These are phyloP conservation scores for Proliferodiscus dingleyae DNA, from an alignment of 2,329 filamentous ascomycete species.

Conservation along the genomic window DNA sequence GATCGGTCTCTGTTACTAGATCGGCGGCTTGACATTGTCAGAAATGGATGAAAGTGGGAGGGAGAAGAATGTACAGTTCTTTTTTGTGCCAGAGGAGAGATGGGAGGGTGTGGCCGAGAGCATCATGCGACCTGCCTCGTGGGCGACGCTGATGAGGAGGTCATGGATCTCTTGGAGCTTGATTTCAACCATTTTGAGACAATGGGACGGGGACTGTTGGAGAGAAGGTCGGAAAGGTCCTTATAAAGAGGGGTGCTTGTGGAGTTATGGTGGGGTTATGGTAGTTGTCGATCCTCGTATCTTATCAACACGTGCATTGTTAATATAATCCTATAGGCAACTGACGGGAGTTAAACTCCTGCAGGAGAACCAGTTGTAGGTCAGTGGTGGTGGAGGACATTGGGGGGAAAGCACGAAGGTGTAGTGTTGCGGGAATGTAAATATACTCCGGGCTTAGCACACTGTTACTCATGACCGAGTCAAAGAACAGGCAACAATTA, in stretches of 20 bases:
- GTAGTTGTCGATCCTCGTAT: neutral
- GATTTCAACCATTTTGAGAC: slow-evolving; percentile 45
- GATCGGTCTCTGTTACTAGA: slow-evolving; percentile 64
- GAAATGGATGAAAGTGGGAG: neutral
- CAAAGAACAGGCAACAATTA: neutral
- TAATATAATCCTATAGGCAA: neutral
- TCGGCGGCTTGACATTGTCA: slow-evolving; percentile 49
- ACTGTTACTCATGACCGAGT: no score
- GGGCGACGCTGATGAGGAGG: slow-evolving; percentile 53
- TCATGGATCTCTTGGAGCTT: slow-evolving; percentile 59
- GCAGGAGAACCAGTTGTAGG: neutral
- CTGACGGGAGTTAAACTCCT: neutral
- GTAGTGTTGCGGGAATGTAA: neutral
- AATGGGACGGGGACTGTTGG: neutral
- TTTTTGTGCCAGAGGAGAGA: slow-evolving; percentile 54
- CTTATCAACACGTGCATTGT: neutral
- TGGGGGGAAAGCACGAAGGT: neutral
- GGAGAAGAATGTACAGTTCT: slow-evolving; percentile 46
- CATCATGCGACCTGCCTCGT: slow-evolving; percentile 62
- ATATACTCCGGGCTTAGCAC: neutral
- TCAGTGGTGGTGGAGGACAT: no score
- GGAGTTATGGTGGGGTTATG: neutral
- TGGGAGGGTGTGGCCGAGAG: slow-evolving; percentile 54
- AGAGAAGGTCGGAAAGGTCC: neutral
- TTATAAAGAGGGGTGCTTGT: neutral